Evolutionary conservation across 768 basidiomycete genomes (phyloP), one percentile per base, ranked within the genome.

Genomic region (Mycena haematopus): DNA sequence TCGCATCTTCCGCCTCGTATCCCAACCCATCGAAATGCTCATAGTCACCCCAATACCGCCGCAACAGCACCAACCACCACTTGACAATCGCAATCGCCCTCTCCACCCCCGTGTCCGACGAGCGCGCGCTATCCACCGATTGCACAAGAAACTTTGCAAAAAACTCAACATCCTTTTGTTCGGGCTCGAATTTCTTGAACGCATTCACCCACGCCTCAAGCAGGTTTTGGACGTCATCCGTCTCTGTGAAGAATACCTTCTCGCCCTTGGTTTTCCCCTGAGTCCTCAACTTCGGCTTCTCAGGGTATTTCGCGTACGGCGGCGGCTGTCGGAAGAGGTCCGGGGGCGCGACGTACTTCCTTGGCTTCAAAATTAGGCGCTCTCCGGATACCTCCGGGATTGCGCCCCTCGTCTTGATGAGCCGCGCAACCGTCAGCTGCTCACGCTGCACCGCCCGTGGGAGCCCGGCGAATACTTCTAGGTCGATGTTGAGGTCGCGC

Each of bases 11-110:
- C 65, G 65, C 62, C 27, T 71, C 70, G 33, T 69, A 63, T 51
- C 73, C 74, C 44, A 77, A 74, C 24, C 73, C 74, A 44, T 78
- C 80, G 33, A 75, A 72, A 58, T 75, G 68, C 73, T 91, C 89
- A 57, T 83, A 83, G 4, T 78, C 74, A 13, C 80, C 83, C 83
- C 89, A 94, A 69, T 84, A 74, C 63, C 87, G 77, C 68, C 88
- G 77, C 68, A 93, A 72, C 27, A 95, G 71, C 33, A 89, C 80
- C 65, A 86, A 74, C 95, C 93, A 95, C 91, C 90, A 96, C 69
- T 84, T 88, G 80, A 93, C 79, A 19, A 92, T 84, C 25, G 84
- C 84, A 14, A 91, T 74, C 55, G 87, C 90, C 63, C 84, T 84
- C 75, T 90, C 89, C 42, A 93, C 75, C 0, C 92, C 82, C 27